Conservation (phyloP, 768 basidiomycete species). For the Phylloporus sp. region DNA sequence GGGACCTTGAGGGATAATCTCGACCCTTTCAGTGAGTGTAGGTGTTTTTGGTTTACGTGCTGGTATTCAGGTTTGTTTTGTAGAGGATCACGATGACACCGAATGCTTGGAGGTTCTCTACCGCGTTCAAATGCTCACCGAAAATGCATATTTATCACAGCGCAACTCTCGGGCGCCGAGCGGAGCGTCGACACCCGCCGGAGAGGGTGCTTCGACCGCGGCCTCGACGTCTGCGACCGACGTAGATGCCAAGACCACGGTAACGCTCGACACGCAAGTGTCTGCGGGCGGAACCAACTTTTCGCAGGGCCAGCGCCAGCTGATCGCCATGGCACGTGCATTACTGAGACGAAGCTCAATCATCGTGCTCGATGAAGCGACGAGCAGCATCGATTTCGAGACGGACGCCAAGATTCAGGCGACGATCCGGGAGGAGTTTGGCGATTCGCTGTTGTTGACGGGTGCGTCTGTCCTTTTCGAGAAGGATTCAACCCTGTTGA, state of each 20-base stretch:
- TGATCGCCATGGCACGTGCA: conserved; percentile 83
- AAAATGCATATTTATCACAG: conserved; percentile 45
- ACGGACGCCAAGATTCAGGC: conserved; percentile 89
- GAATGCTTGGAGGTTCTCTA: conserved; percentile 77
- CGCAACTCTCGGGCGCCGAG: conserved; percentile 47
- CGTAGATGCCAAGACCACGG: conserved; percentile 47
- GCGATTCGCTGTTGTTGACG: conserved; percentile 65
- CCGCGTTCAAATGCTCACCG: conserved; percentile 72
- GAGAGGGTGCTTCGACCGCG: conserved; percentile 37
- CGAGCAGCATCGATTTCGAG: conserved; percentile 80
- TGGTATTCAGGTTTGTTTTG: background rate
- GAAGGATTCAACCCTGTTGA: too few species aligned
- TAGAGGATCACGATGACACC: conserved; percentile 71
- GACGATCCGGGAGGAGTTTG: conserved; percentile 84
- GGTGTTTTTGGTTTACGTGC: background rate
- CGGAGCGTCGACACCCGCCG: conserved; percentile 39
- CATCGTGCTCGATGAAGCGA: conserved; percentile 79
- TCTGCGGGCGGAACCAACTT: conserved; percentile 88
- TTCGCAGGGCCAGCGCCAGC: conserved; percentile 86
- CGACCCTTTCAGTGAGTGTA: conserved; percentile 56
- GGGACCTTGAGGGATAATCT: conserved; percentile 73
- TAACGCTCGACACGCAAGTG: conserved; percentile 73
- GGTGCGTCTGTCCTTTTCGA: conserved; percentile 39
- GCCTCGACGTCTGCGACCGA: conserved; percentile 46
- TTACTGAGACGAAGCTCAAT: conserved; percentile 66